Base-by-base conservation (phyloP, 768 basidiomycete species). In the Suillus lakei region DNA sequence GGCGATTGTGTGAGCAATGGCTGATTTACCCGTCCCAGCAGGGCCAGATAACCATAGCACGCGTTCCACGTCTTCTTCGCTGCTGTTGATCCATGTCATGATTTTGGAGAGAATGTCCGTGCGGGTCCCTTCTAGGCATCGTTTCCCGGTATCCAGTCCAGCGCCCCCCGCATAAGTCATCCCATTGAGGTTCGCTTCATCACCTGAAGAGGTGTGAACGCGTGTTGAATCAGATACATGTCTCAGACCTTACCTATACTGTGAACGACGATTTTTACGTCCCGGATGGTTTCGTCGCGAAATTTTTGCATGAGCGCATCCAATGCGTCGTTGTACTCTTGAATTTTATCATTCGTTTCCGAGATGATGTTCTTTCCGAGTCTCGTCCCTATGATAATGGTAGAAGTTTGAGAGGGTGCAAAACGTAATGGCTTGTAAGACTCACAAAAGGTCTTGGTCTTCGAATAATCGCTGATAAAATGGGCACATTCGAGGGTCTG, bases 281-380 rank as follows among this genome's bases (percentile, higher is more conserved):
- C 60, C 38, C 60, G 39, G 6, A 44, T 16, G 28, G 16, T 23
- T 10, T 34, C 30, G 36, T 61, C 60, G 12, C 60, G 60, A 48
- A 30, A 61, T 15, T 61, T 28, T 44, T 48, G 43, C 60, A 61
- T 61, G 18, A 48, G 26, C 8, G 18, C 41, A 34, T 61, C 60
- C 36, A 61, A 34, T 10, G 10, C 26, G 15, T 43, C 44, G 43
- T 26, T 61, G 23, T 61, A 61, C 7, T 43, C 21, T 15, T 1
- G 4, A 9, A 48, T 30, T 32, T 32, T 32, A 3, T 32, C 4
- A 32, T 32, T 32, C 30, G 23, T 60, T 18, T 36, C 41, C 26
- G 23, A 12, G 4, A 30, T 7, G 10, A 36, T 81, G 53, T 68
- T 32, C 32, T 32, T 32, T n/a, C n/a, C n/a, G n/a, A n/a, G n/a